Conservation (phyloP, 2,329 filamentous ascomycete species). For the Penicillium psychrosexuale region DNA sequence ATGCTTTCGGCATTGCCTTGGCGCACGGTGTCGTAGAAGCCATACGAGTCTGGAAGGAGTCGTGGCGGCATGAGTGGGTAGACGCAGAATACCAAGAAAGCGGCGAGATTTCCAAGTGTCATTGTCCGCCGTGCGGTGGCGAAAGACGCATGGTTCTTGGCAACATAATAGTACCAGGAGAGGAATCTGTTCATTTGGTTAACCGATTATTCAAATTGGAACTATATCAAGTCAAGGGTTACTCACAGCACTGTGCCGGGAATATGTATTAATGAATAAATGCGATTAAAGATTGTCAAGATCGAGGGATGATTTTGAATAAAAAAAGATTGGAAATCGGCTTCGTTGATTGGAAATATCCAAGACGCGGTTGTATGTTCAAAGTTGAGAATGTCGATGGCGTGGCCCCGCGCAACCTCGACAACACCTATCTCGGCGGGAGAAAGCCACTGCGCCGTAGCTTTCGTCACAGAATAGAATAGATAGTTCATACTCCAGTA, state of each 20-base stretch:
- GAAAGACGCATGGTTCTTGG: slow-evolving; percentile 45
- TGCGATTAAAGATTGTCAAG: slow-evolving; percentile 49
- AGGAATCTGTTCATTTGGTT: slow-evolving; percentile 31
- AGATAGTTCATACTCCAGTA: slow-evolving; percentile 67
- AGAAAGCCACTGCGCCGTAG: slow-evolving; percentile 51
- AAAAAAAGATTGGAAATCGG: slow-evolving; percentile 47
- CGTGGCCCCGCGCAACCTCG: slow-evolving; percentile 48
- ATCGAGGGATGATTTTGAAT: slow-evolving; percentile 41
- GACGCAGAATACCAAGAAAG: slow-evolving; percentile 60
- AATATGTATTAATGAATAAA: slow-evolving; percentile 52
- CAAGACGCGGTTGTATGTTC: slow-evolving; percentile 42
- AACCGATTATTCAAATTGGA: not conserved
- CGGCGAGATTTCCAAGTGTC: slow-evolving; percentile 60
- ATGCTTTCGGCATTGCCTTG: slow-evolving; percentile 52
- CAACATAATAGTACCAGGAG: slow-evolving; percentile 44
- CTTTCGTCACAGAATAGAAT: slow-evolving; percentile 61
- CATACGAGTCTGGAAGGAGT: slow-evolving; percentile 57
- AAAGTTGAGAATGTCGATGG: slow-evolving; percentile 43
- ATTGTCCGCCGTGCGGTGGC: slow-evolving; percentile 58
- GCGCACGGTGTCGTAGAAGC: slow-evolving; percentile 62
- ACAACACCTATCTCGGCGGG: slow-evolving; percentile 49
- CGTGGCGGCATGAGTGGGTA: slow-evolving; percentile 65
- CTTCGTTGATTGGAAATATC: slow-evolving; percentile 43
- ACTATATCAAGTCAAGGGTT: slow-evolving; percentile 25
- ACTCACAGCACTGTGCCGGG: slow-evolving; percentile 51